Evolutionary conservation across 306 rosid genomes (phyloP), one percentile per base, ranked within the genome.

Genomic region (Trifolium subterraneum): DNA sequence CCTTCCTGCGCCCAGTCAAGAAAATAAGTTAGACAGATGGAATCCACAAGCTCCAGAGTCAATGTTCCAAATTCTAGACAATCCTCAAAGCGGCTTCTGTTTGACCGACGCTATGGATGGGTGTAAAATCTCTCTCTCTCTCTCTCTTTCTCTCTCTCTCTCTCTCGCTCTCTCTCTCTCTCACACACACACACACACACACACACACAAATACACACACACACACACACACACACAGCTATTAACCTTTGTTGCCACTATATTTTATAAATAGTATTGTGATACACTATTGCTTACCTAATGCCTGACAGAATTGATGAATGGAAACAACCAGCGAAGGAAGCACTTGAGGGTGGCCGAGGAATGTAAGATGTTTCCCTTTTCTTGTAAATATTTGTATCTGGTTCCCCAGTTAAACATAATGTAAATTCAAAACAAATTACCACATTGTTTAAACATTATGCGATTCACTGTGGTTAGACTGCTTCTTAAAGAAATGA

Each of bases 61-160:
- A 82, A 81, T 69, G 75, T 42, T 25, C 45, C 76, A 55, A 72
- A 68, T 63, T 39, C 83, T 10, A 64, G 67, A 56, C 82, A 39
- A 58, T 77, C 79, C 65, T 80, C 94, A 13, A 92, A 83, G 71
- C 87, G 84, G 45, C 96, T 93, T 78, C 74, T 91, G 19, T 91
- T 91, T 81, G 97, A 93, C 71, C 93, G 94, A 16, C 98, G 97
- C 83, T 93, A 91, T 81, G 98, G 98, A 76, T 93, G 94, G 97
- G 92, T 91, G 98, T 89, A 82, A 81, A 65, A 6, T 44, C 71
- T 75, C 82, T 77, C 7, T 12, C 6, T 64, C 70, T 69, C 23
- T 73, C 58, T 73, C 54, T 54, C 31, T 25, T 3, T 25, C 29
- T 25, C 33, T 29, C 31, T 27, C 29, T 65, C 9, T 38, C 68